phyloP scores from a whole-genome alignment of 139 green algal species.

The Spirogloea muscicola region DNA sequence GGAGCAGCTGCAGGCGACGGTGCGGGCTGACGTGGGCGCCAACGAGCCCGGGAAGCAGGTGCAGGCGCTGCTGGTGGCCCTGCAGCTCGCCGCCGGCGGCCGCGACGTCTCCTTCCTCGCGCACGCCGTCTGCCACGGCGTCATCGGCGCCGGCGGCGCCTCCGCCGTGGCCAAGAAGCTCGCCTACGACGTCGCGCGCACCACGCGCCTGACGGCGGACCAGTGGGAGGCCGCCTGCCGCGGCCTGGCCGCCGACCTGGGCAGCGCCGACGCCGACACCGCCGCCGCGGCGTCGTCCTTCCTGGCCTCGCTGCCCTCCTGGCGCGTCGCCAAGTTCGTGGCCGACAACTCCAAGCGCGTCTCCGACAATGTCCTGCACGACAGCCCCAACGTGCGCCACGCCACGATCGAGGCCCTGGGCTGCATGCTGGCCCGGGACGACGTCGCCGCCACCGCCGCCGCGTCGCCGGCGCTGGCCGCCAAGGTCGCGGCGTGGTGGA shows the following conservation, averaged over 20 bases:
- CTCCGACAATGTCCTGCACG: conserved; percentile 1
- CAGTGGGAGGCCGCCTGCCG: conserved; percentile 38
- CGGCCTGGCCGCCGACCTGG: conserved; percentile 16
- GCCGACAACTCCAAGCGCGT: conserved; percentile 33
- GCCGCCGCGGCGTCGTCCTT: conserved; percentile 15
- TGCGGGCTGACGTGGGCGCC: conserved; percentile 4
- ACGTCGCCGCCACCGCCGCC: conserved; percentile 6
- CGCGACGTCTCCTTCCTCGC: conserved; percentile 35
- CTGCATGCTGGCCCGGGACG: conserved; percentile 20
- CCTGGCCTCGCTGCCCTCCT: conserved; percentile 25
- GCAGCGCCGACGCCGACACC: conserved; percentile 6
- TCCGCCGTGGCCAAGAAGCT: conserved; percentile 37
- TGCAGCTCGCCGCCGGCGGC: conserved; percentile 26
- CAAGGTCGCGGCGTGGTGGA: conserved; percentile 24
- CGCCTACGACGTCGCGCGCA: conserved; percentile 36
- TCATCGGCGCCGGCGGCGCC: conserved; percentile 6
- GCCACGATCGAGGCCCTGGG: conserved; percentile 31
- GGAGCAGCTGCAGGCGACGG: no score
- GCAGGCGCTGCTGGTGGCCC: conserved; percentile 10
- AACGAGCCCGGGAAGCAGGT: conserved; percentile 5
- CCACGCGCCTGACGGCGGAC: conserved; percentile 24
- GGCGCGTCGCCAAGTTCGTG: conserved; percentile 38
- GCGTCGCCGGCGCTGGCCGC: conserved; percentile 13
- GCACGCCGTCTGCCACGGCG: conserved; percentile 19
- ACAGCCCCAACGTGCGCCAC: conserved; percentile 12